Percentiles rank a stretch among this genome's conserved stretches.
phyloP scores from a whole-genome alignment of 2,329 filamentous ascomycete species.

The Alternaria sp. region DNA sequence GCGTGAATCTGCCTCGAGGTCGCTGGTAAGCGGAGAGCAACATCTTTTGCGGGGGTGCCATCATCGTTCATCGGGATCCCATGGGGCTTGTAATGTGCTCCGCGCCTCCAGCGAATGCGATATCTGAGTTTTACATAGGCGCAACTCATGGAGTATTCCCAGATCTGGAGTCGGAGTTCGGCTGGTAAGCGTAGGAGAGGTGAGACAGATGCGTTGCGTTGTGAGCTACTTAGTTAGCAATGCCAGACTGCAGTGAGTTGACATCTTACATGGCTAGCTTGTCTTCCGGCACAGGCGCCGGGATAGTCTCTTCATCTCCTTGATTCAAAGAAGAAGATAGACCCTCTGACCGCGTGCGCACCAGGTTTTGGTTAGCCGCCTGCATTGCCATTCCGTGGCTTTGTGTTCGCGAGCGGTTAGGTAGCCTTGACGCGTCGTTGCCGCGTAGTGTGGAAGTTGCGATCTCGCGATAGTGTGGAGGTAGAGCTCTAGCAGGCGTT shows the following conservation, averaged over 20 bases:
- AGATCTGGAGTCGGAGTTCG: background rate
- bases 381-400: too few species aligned
- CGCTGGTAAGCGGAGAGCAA: background rate
- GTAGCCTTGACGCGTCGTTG: background rate
- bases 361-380: too few species aligned
- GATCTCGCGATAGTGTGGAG: background rate
- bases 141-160: background rate
- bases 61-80: too few species aligned
- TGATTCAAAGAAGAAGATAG: background rate
- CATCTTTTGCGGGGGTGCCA: too few species aligned
- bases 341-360: background rate
- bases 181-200: background rate
- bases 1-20: background rate
- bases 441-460: background rate
- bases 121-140: background rate
- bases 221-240: background rate
- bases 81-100: too few species aligned
- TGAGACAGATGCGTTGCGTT: background rate
- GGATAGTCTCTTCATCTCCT: background rate
- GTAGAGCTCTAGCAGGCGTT: background rate
- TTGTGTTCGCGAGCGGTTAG: background rate
- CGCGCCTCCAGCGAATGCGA: background rate
- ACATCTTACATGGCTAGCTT: background rate
- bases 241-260: background rate
- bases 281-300: background rate